Percentiles rank a stretch among this genome's conserved stretches.
These are phyloP conservation scores for Coprinopsis cinerea DNA, from an alignment of 768 basidiomycete species.

Conservation along the genomic window DNA sequence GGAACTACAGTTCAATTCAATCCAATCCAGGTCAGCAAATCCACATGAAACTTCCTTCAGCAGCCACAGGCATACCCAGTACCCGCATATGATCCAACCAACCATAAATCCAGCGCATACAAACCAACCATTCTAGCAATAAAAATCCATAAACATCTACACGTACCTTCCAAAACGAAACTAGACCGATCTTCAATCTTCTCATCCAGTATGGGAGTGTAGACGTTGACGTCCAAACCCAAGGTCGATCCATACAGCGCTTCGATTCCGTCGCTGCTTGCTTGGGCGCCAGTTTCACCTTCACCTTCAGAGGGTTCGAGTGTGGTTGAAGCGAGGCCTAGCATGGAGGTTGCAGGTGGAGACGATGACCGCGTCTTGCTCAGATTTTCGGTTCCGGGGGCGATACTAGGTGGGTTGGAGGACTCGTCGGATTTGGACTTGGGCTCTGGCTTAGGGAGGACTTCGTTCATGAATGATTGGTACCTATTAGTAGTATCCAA, in stretches of 20 bases:
- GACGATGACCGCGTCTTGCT: background rate
- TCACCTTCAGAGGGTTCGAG: too few species aligned
- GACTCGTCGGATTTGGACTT: background rate
- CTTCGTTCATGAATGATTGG: slow-evolving; percentile 31
- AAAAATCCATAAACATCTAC: background rate
- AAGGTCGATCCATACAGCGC: background rate
- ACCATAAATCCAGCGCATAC: too few species aligned
- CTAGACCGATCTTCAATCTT: background rate
- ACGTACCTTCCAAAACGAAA: slow-evolving; percentile 45
- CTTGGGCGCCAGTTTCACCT: background rate
- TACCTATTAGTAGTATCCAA: too few species aligned
- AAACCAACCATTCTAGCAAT: too few species aligned
- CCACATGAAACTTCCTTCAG: background rate
- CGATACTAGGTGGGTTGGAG: background rate
- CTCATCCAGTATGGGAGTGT: background rate
- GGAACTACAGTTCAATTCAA: slow-evolving; percentile 39
- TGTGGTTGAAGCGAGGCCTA: slow-evolving; percentile 9
- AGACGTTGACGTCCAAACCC: background rate
- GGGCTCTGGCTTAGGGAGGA: slow-evolving; percentile 16
- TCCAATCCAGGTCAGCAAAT: background rate
- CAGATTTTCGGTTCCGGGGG: background rate
- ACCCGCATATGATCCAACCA: too few species aligned
- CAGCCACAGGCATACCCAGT: too few species aligned
- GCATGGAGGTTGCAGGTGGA: slow-evolving; percentile 6
- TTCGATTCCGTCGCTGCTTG: background rate